Conservation (phyloP, 2,329 filamentous ascomycete species). For the Sclerotinia subarctica region DNA sequence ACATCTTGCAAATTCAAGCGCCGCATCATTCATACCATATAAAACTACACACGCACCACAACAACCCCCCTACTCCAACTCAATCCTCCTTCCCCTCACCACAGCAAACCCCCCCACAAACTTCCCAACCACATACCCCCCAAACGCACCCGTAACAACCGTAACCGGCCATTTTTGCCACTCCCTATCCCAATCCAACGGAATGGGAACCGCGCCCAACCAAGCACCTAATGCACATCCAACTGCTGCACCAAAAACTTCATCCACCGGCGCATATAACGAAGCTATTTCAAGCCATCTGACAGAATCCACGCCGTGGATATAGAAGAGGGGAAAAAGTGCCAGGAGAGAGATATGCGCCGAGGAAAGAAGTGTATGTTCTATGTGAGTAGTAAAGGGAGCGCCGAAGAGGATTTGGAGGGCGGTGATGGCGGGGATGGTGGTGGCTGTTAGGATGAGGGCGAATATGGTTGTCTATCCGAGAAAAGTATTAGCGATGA, state of each 20-base stretch:
- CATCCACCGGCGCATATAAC: conserved; percentile 70
- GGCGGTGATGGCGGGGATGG: conserved; percentile 51
- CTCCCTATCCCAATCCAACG: conserved; percentile 96
- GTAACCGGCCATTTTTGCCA: conserved; percentile 99
- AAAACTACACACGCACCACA: not conserved
- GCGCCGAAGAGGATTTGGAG: conserved; percentile 83
- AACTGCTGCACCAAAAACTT: conserved; percentile 77
- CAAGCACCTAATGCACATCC: conserved; percentile 80
- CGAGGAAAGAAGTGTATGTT: conserved; percentile 75
- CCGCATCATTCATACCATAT: not conserved
- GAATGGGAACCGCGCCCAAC: conserved; percentile 92
- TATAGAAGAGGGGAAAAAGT: conserved; percentile 78
- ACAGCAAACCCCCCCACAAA: conserved; percentile 47
- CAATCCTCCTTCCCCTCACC: conserved; percentile 37
- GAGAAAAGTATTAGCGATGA: not conserved
- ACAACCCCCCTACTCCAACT: conserved; percentile 32
- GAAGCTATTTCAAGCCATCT: conserved; percentile 71
- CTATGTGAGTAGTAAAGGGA: conserved; percentile 75
- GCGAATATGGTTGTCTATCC: conserved; percentile 54
- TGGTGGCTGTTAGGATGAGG: conserved; percentile 51
- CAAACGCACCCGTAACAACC: conserved; percentile 77
- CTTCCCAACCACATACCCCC: conserved; percentile 72
- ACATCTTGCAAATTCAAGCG: not conserved
- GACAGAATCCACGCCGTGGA: conserved; percentile 70
- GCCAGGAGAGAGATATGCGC: conserved; percentile 78